These are phyloP conservation scores for Starmerella powellii DNA, from an alignment of 805 yeast species.

Conservation along the genomic window DNA sequence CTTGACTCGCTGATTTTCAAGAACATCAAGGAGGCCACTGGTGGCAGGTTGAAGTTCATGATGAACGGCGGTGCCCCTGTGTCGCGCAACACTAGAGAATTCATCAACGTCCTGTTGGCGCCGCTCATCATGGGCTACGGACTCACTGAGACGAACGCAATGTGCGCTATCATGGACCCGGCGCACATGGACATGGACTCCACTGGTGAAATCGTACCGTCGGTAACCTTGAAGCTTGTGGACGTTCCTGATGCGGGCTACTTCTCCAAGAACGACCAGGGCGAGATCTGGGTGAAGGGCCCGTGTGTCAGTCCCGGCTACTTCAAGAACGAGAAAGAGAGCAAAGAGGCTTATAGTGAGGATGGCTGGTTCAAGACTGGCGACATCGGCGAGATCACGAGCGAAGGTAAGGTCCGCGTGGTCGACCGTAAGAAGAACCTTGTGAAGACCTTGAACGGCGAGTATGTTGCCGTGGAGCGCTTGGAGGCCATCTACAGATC, in stretches of 20 bases:
- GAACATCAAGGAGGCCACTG: conserved; percentile 85
- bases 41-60: conserved; percentile 64
- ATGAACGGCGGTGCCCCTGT: conserved; percentile 92
- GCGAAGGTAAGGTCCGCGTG: conserved; percentile 63
- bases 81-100: conserved; percentile 67
- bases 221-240: conserved; percentile 75
- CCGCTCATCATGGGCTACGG: conserved; percentile 94
- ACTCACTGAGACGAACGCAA: conserved; percentile 91
- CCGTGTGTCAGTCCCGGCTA: conserved; percentile 61
- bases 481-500: conserved; percentile 85
- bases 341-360: conserved; percentile 57
- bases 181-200: conserved; percentile 56
- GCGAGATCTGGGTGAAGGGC: conserved; percentile 79
- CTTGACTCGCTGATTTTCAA: conserved; percentile 70
- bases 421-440: conserved; percentile 93
- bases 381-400: conserved; percentile 89
- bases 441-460: conserved; percentile 93
- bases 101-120: conserved; percentile 60
- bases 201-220: conserved; percentile 73
- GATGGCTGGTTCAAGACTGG: conserved; percentile 96
- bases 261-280: conserved; percentile 79
- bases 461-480: conserved; percentile 93
- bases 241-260: conserved; percentile 90
- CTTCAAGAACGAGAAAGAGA: conserved; percentile 73
- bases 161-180: conserved; percentile 59